Base-by-base conservation (phyloP, 495 filamentous ascomycete species). In the Neurospora hispaniola region DNA sequence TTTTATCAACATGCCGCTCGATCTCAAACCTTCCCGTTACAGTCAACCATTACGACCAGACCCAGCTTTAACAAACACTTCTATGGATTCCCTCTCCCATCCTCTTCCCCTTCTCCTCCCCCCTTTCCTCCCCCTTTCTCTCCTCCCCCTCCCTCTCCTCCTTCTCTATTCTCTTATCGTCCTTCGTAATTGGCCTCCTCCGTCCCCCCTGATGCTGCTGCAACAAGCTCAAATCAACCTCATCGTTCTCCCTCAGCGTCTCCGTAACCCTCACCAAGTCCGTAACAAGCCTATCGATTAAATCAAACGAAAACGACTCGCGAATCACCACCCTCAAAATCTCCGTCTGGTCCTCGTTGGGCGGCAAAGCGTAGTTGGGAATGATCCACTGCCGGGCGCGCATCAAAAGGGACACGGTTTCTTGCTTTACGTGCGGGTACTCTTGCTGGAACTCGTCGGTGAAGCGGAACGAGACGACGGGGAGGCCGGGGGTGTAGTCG, bases 311-410 rank as follows among this genome's bases (percentile, higher is more conserved):
- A 88, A 93, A 90, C 75, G 82, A 87, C 82, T 92, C 90, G 20
- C 91, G 83, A 11, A 93, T 82, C 2, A 92, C 91, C 11, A 93
- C 86, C 5, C 91, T 82, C 73, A 93, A 77, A 74, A 93, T 93
- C 79, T 93, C 91, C 3, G 84, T 91, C 38, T 85, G 82, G 5
- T 89, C 84, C 75, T 88, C 87, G 40, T 82, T 85, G 5, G 91
- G 91, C 20, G 91, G 90, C 8, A 93, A 82, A 4, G 89, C 86
- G 76, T 93, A 93, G 82, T 92, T 92, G 39, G 90, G 91, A 74
- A 93, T 89, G 74, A 93, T 92, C 81, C 92, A 93, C 79, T 92
- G 90, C 72, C 89, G 90, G 7, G 87, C 88, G 18, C 91, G 84
- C 75, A 93, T 76, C 39, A 93, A 79, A 3, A 90, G 86, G 42